Percentiles rank a stretch among this genome's conserved stretches.
Evolutionary conservation across 1,284 basidiomycete species (phyloP).

Genomic region (Trametes pubescens): DNA sequence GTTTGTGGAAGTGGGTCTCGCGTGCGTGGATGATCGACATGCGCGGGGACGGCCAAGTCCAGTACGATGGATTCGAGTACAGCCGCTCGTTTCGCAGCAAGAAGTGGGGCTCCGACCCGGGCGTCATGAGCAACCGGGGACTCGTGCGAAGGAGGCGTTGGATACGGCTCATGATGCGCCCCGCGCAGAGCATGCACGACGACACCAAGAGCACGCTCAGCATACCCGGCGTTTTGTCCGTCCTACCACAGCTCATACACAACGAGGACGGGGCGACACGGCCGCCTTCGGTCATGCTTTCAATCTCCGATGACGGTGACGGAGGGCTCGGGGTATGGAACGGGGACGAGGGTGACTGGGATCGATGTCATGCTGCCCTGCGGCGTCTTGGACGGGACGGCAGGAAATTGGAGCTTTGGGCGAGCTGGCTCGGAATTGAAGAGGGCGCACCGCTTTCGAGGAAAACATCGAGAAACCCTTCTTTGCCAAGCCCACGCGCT

Average conservation of each 20-base stretch:
- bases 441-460: constrained; percentile 6
- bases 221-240: constrained; percentile 7
- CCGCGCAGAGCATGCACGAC: constrained; percentile 37
- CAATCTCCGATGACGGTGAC: constrained; percentile 27
- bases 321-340: constrained; percentile 44
- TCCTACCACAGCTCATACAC: constrained; percentile 26
- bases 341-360: constrained; percentile 67
- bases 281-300: constrained; percentile 40
- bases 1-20: constrained; percentile 82
- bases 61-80: constrained; percentile 86
- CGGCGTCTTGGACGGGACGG: constrained; percentile 66
- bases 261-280: constrained; percentile 38
- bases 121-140: constrained; percentile 65
- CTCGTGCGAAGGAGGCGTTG: constrained; percentile 80
- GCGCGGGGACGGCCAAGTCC: constrained; percentile 78
- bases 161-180: constrained; percentile 82
- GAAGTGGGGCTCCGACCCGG: constrained; percentile 69
- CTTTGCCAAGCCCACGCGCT: constrained; percentile 35
- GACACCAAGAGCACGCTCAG: constrained; percentile 14
- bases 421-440: constrained; percentile 56
- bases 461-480: constrained; percentile 18
- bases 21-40: constrained; percentile 87
- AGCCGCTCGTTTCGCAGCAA: constrained; percentile 75
- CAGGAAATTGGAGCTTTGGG: constrained; percentile 76
- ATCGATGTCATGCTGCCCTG: constrained; percentile 61